These are phyloP conservation scores for Botrytis pseudocinerea DNA, from an alignment of 2,329 filamentous ascomycete genomes.

Conservation along the genomic window DNA sequence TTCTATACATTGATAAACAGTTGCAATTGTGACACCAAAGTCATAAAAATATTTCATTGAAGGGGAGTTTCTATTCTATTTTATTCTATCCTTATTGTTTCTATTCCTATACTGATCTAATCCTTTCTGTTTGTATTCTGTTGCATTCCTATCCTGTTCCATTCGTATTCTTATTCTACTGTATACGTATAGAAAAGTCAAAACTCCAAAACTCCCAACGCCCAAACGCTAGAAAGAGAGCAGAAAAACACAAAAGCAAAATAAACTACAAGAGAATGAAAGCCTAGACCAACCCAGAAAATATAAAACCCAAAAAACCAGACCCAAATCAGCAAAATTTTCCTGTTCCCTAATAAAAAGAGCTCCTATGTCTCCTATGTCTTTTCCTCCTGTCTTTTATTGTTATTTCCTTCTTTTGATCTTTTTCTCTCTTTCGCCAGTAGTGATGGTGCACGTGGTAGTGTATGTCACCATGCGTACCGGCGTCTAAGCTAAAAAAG, in stretches of 20 bases:
- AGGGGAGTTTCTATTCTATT: not conserved
- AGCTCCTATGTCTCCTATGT: not conserved
- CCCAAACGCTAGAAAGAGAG: not conserved
- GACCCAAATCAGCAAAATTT: not conserved
- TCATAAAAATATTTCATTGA: not conserved
- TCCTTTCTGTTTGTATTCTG: too few species aligned
- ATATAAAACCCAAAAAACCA: not conserved
- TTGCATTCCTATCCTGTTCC: too few species aligned
- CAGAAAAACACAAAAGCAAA: not conserved
- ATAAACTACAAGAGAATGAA: not conserved
- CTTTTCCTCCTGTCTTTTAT: not conserved
- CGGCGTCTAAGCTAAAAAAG: not conserved
- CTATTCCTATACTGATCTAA: not conserved
- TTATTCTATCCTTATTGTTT: not conserved
- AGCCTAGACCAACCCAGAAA: not conserved
- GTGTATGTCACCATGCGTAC: not conserved
- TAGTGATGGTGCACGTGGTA: conserved; percentile 4
- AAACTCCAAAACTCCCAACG: not conserved
- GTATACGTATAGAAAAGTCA: not conserved
- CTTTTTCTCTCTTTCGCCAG: not conserved
- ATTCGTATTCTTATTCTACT: not conserved
- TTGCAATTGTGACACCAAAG: not conserved
- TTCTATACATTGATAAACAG: not conserved
- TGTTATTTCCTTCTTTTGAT: not conserved
- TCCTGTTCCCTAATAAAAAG: not conserved